Evolutionary conservation across 345 rosid species (phyloP).

Genomic region (Aquilaria yunnanensis): DNA sequence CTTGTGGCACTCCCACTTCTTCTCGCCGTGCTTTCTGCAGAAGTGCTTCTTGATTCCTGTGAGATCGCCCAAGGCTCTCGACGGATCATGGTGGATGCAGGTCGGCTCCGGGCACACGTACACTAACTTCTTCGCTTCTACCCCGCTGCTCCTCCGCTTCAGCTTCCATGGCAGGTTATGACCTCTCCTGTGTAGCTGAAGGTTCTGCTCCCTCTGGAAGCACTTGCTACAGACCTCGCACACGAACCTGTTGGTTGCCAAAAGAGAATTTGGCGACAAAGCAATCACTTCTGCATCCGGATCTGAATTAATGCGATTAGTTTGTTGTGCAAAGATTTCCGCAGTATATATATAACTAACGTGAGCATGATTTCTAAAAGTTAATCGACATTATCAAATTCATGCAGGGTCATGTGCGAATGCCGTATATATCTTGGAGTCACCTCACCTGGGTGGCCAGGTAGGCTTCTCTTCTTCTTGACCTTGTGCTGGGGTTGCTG

Average conservation of each 20-base stretch:
- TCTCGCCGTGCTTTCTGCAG: constrained; percentile 91
- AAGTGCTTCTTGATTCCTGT: constrained; percentile 96
- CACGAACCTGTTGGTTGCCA: constrained; percentile 82
- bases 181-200: constrained; percentile 93
- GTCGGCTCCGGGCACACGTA: constrained; percentile 74
- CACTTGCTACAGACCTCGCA: constrained; percentile 98
- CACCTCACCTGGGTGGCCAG: constrained; percentile 74
- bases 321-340: too few species aligned
- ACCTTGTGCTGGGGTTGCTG: constrained; percentile 39
- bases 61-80: constrained; percentile 91
- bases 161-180: constrained; percentile 97
- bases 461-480: constrained; percentile 75
- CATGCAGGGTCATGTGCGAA: not conserved
- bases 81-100: constrained; percentile 90
- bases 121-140: constrained; percentile 51
- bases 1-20: constrained; percentile 95
- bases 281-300: constrained; percentile 93
- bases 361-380: not conserved
- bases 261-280: constrained; percentile 72
- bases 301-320: constrained; percentile 29
- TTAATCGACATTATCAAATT: constrained; percentile 1
- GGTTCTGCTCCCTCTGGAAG: constrained; percentile 92
- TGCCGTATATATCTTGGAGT: not conserved
- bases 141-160: constrained; percentile 56
- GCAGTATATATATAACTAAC: too few species aligned